Evolutionary conservation across 345 rosid genomes (phyloP), one percentile per base, ranked within the genome.

Genomic region (Syzygium oleosum): DNA sequence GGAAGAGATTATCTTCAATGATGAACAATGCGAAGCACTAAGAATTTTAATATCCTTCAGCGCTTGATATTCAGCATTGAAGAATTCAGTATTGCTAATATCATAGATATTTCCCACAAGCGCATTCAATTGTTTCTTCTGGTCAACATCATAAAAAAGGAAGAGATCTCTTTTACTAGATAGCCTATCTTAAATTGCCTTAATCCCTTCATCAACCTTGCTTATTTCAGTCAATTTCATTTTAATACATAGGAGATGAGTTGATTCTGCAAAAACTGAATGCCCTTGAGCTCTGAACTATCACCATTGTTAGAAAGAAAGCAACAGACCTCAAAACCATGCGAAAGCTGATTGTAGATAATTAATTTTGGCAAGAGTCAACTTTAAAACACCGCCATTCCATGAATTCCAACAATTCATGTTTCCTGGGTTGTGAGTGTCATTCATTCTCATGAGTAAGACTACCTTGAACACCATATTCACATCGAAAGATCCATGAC

Each of bases 51-150:
- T 43, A 65, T 65, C 11, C 78, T 7, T 31, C 21, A 15, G 5
- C 3, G 2, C 23, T 68, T 0, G 79, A 68, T 31, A 31, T 5
- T 31, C 11, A 31, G 6, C 0, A 0, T 14, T 1, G 5, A 68
- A 31, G 43, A 68, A 65, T 65, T 29, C 22, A 29, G 41, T 1
- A 29, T 14, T 65, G 22, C 5, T 0, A 29, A 15, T 63, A 29
- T 15, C 19, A 12, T 13, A n/a, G 73, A 61, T 13, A 12, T 58
- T 58, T 58, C 1, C 68, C 65, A 6, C 8, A 13, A 59, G 34
- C 0, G 4, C 68, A 27, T 27, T 59, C 16, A 27, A 6, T 27
- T 59, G 16, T 5, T 59, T 59, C 34, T 59, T 59, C 68, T 59
- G 6, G 68, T 59, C 6, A 59, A 59, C 65, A 59, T 59, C 31